Evolutionary conservation across 495 filamentous ascomycete genomes (phyloP), one percentile per base, ranked within the genome.

Genomic region (Peziza echinospora): DNA sequence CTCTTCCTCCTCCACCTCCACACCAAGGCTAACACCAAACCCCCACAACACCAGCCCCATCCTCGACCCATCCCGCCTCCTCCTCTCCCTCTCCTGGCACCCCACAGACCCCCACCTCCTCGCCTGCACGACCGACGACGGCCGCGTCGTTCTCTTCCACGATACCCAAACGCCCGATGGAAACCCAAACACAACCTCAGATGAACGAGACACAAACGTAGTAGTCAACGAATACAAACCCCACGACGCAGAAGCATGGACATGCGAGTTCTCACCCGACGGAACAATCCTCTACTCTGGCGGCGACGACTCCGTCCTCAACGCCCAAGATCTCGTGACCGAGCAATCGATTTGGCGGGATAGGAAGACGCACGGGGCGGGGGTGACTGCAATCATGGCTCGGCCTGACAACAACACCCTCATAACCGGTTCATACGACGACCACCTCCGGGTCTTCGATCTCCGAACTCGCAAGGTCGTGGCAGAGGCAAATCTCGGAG

Each of bases 391-490:
- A 1, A 87, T 97, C 47, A 58, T 94, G 24, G 79, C 83, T 0
- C 53, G 84, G 8, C 57, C 65, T 1, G 43, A 71, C 7, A 43
- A 60, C 3, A 62, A 57, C 16, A 62, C 64, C 22, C 51, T 93
- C 6, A 54, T 93, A 24, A 96, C 85, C 2, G 89, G 89, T 9
- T 87, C 83, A 56, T 97, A 96, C 59, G 89, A 97, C 51, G 91
- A 97, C 51, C 63, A 68, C 57, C 63, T 94, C 28, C 70, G 89
- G 26, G 64, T 92, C 21, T 80, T 72, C 43, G 63, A 78, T 23
- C 53, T 71, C 16, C 47, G 51, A 23, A 47, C 44, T 4, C 50
- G 56, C 25, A 64, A 54, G 25, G 56, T 75, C 10, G 66, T 80
- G 13, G 73, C 73, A 0, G 78, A 92, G 53, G 52, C 66, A 30